phyloP scores from a whole-genome alignment of 2,329 filamentous ascomycete species.

The Salinomyces thailandicus region DNA sequence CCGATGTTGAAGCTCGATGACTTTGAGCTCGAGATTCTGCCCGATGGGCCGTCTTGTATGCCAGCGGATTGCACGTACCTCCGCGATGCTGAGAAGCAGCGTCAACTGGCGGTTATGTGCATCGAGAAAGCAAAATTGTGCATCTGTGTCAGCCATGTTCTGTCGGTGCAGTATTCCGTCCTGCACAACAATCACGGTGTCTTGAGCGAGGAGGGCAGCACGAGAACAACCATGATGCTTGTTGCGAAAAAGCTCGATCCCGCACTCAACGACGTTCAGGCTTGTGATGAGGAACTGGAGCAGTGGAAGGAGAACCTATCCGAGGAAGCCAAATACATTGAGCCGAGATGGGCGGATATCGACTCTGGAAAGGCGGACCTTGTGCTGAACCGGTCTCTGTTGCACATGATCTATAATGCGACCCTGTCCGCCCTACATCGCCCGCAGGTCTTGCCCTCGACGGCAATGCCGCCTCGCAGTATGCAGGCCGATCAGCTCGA shows the following conservation, averaged over 20 bases:
- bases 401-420: slow-evolving; percentile 91
- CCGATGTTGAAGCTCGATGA: slow-evolving; percentile 78
- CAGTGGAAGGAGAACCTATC: slow-evolving; percentile 68
- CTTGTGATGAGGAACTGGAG: slow-evolving; percentile 68
- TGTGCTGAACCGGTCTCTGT: slow-evolving; percentile 63
- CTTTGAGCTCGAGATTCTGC: slow-evolving; percentile 60
- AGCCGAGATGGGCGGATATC: slow-evolving; percentile 44
- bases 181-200: slow-evolving; percentile 69
- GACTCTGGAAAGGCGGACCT: slow-evolving; percentile 51
- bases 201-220: slow-evolving; percentile 59
- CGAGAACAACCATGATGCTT: slow-evolving; percentile 69
- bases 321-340: slow-evolving; percentile 57
- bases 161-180: slow-evolving; percentile 86
- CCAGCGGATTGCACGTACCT: slow-evolving; percentile 60
- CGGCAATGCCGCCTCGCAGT: slow-evolving; percentile 28
- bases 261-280: slow-evolving; percentile 68
- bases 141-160: slow-evolving; percentile 77
- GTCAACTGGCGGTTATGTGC: slow-evolving; percentile 74
- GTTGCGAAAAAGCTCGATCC: slow-evolving; percentile 78
- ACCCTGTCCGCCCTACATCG: slow-evolving; percentile 84
- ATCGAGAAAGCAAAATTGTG: slow-evolving; percentile 86
- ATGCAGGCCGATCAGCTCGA: slow-evolving; percentile 64
- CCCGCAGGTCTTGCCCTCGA: slow-evolving; percentile 75
- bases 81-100: slow-evolving; percentile 61
- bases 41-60: slow-evolving; percentile 58